Conservation (phyloP, 306 rosid genomes). For the barrel medic (Medicago truncatula) region DNA sequence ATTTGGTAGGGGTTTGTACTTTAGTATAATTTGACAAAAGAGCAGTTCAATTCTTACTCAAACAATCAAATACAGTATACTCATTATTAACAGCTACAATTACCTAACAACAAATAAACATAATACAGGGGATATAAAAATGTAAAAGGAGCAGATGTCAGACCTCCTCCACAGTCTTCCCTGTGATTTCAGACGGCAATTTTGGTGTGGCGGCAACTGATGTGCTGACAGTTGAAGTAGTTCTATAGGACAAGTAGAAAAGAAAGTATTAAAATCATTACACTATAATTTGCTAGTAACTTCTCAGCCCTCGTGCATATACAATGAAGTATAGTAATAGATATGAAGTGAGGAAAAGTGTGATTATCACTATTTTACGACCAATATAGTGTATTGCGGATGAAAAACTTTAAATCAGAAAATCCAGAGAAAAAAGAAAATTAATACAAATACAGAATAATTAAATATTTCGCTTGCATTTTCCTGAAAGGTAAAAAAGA, state of each 20-base stretch:
- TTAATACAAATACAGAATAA: conserved; percentile 12
- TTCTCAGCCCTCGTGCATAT: conserved; percentile 9
- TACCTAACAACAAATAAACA: conserved; percentile 18
- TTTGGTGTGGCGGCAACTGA: conserved; percentile 63
- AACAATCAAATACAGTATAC: conserved; percentile 23
- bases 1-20: not conserved
- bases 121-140: conserved; percentile 6
- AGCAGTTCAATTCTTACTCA: conserved; percentile 18
- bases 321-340: conserved; percentile 30
- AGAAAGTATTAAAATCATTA: conserved; percentile 37
- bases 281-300: conserved; percentile 19
- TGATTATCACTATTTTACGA: conserved; percentile 16
- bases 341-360: conserved; percentile 8
- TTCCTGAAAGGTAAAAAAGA: not conserved
- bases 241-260: conserved; percentile 53
- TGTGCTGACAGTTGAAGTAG: conserved; percentile 69
- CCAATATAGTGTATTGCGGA: conserved; percentile 2
- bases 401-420: conserved; percentile 26
- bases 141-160: conserved; percentile 12
- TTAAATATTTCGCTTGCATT: conserved; percentile 1
- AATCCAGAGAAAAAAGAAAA: conserved; percentile 2
- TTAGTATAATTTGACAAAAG: conserved; percentile 6
- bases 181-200: conserved; percentile 91
- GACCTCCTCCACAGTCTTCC: conserved; percentile 98
- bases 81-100: not conserved